Evolutionary conservation across 2,329 filamentous ascomycete species (phyloP).

Genomic region (Botrytis squamosa): DNA sequence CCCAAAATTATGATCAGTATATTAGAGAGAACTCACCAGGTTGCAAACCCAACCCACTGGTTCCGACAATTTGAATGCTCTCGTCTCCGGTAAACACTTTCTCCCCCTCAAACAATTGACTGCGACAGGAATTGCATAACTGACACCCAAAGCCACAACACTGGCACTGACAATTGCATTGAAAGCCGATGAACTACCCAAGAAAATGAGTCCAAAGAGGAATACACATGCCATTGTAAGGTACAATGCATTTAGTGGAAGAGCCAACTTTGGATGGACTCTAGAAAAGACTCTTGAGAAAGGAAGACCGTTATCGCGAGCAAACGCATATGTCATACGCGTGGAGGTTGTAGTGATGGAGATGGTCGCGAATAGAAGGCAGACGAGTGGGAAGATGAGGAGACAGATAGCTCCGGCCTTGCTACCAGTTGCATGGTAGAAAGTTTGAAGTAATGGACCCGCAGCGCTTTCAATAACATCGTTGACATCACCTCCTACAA

Average conservation of each 20-base stretch:
- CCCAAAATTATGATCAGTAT: conserved; percentile 23
- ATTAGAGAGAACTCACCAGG: conserved; percentile 41
- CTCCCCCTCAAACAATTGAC: conserved; percentile 68
- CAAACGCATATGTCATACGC: conserved; percentile 67
- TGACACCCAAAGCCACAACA: conserved; percentile 69
- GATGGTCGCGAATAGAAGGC: conserved; percentile 62
- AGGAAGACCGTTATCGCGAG: conserved; percentile 64
- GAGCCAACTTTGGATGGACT: conserved; percentile 59
- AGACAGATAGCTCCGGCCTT: conserved; percentile 38
- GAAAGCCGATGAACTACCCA: conserved; percentile 64
- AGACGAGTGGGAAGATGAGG: conserved; percentile 56
- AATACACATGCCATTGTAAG: conserved; percentile 60
- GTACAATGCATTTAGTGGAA: conserved; percentile 66
- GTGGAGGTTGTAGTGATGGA: conserved; percentile 47
- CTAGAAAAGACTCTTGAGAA: conserved; percentile 58
- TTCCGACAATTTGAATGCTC: conserved; percentile 56
- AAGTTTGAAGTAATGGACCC: conserved; percentile 52
- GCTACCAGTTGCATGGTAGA: conserved; percentile 47
- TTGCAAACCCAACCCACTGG: conserved; percentile 60
- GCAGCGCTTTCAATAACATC: conserved; percentile 47
- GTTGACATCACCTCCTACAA: conserved; percentile 39
- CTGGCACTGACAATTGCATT: conserved; percentile 69
- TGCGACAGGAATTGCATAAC: conserved; percentile 69
- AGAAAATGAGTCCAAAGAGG: conserved; percentile 67
- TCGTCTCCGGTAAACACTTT: conserved; percentile 57